Evolutionary conservation across 768 basidiomycete genomes (phyloP).

Genomic region (Amanita rimosa): DNA sequence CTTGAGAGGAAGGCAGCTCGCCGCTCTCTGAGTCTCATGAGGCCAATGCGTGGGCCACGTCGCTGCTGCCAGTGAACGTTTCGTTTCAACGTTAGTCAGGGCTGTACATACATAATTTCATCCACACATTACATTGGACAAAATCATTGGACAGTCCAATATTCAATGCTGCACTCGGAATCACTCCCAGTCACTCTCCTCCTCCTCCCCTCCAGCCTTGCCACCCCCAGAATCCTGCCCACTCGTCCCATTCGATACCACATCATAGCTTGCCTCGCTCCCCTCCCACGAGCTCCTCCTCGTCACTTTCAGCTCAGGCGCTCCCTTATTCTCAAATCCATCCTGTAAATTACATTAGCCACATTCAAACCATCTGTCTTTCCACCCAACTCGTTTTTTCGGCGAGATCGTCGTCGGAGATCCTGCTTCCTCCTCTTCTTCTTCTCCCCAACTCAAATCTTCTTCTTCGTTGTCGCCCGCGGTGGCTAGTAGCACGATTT

Average conservation of each 20-base stretch:
- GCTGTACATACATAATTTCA: too few relatives aligned
- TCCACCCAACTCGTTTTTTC: background rate
- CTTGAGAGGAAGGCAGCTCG: background rate
- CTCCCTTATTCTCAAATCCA: background rate
- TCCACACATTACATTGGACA: too few relatives aligned
- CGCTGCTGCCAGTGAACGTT: background rate
- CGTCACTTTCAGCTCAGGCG: constrained; percentile 5
- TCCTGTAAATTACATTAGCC: background rate
- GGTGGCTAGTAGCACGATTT: constrained; percentile 31
- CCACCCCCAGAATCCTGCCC: constrained; percentile 26
- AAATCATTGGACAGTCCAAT: too few relatives aligned
- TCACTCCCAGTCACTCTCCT: constrained; percentile 56
- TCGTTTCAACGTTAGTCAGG: background rate
- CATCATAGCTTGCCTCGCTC: constrained; percentile 60
- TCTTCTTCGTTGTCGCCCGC: constrained; percentile 70
- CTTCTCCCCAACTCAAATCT: constrained; percentile 89
- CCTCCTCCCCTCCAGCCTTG: constrained; percentile 11
- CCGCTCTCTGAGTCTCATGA: constrained; percentile 2
- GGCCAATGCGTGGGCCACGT: background rate
- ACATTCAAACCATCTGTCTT: background rate
- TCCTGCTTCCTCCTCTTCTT: constrained; percentile 57
- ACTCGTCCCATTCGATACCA: constrained; percentile 46
- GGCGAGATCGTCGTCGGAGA: constrained; percentile 9
- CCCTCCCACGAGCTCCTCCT: constrained; percentile 38
- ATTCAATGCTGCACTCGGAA: too few relatives aligned